Base-by-base conservation (phyloP, 208 protist species). In the Leishmania guyanensis region DNA sequence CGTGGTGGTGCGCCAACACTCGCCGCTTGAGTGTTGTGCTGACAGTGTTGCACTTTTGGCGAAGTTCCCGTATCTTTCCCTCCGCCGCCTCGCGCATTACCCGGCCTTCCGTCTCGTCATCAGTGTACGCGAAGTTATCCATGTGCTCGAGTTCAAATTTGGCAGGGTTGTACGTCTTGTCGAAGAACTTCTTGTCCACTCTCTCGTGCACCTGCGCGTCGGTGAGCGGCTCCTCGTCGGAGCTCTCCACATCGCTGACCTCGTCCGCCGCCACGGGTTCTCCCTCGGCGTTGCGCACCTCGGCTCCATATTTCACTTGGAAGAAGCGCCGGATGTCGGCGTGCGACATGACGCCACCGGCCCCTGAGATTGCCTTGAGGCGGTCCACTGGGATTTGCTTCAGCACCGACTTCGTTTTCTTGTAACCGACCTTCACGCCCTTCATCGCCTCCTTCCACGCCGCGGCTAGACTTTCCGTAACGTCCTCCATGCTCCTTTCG, bases 121-220 rank as follows among this genome's bases (percentile, higher is more conserved):
- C 86, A 17, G 84, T 83, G 85, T 92, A 93, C 46, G 86, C 85
- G 20, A 88, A 88, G 70, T 77, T 77, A 60, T 89, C 80, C 86
- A 97, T 87, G 76, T 91, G 89, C 48, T 81, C 84, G 53, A 97
- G 82, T 78, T 96, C 94, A 50, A 90, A 90, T 66, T 86, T 87
- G 80, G 88, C 90, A 1, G 94, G 84, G 60, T 97, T 85, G 86
- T 96, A 97, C 51, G 80, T 82, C 71, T 87, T 88, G 79, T 97
- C 92, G 69, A 97, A 97, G 84, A 88, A 97, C 87, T 97, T 97
- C 54, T 89, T 90, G 77, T 96, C 92, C 33, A 97, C 92, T 43
- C 80, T 86, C 82, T 94, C 89, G 46, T 95, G 91, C 58, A 97
- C 84, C 86, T 97, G 92, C 84, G 89, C 90, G 78, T 97, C 94